A percentile compares a stretch with the other conserved stretches of the same genome.
phyloP scores from a whole-genome alignment of 2,329 filamentous ascomycete genomes.

The Cercospora sojina region DNA sequence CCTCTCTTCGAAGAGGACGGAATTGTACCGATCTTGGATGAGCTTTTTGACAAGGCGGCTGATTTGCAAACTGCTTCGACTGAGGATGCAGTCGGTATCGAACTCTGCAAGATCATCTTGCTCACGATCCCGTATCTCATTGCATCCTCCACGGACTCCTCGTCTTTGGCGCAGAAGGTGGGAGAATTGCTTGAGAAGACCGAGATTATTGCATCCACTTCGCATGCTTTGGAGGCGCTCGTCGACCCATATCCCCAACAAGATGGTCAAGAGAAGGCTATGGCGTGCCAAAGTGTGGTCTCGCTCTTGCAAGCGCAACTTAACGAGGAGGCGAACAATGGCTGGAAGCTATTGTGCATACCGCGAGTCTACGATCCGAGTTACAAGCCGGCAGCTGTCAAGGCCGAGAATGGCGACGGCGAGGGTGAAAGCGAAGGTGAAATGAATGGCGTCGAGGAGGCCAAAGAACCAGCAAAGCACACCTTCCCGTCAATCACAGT shows the following conservation, averaged over 20 bases:
- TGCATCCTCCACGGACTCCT: conserved; percentile 62
- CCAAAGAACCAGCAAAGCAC: conserved; percentile 58
- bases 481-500: conserved; percentile 72
- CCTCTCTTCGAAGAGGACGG: conserved; percentile 78
- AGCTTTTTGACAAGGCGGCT: conserved; percentile 87
- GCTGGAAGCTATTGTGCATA: conserved; percentile 71
- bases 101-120: conserved; percentile 94
- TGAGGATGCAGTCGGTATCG: conserved; percentile 76
- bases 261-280: conserved; percentile 63
- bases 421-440: conserved; percentile 23
- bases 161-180: conserved; percentile 69
- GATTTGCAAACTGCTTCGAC: conserved; percentile 90
- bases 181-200: conserved; percentile 85
- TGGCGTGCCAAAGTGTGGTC: conserved; percentile 69
- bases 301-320: conserved; percentile 83
- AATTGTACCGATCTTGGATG: conserved; percentile 78
- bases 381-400: conserved; percentile 22
- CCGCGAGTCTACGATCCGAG: conserved; percentile 55
- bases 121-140: conserved; percentile 90
- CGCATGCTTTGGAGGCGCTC: conserved; percentile 77
- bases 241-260: conserved; percentile 74
- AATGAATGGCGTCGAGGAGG: conserved; percentile 60
- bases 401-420: conserved; percentile 30
- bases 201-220: conserved; percentile 86
- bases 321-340: conserved; percentile 68